Evolutionary conservation across 1,139 yeast species (phyloP).

Genomic region (Kurtzmaniella quercitrusa): DNA sequence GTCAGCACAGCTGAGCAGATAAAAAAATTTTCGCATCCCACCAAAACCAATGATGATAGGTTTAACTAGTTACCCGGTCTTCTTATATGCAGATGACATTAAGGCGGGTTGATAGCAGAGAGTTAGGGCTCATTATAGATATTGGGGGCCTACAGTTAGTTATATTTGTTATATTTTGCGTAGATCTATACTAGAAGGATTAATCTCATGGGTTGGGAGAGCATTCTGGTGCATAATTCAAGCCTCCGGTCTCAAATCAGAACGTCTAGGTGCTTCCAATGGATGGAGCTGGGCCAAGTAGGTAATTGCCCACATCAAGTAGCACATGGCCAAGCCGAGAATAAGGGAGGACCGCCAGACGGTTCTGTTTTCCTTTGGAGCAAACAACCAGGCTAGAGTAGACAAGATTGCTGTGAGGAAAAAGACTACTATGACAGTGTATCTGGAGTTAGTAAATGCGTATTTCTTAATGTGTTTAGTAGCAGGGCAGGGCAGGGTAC

Average conservation of each 20-base stretch:
- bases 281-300: constrained; percentile 78
- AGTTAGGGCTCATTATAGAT: background rate
- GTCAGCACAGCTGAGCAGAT: background rate
- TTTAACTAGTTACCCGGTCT: constrained; percentile 1
- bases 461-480: too few species aligned
- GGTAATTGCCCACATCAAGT: constrained; percentile 92
- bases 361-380: constrained; percentile 56
- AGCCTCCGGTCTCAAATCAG: constrained; percentile 72
- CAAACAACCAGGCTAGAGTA: constrained; percentile 58
- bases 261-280: constrained; percentile 74
- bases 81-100: background rate
- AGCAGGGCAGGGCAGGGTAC: too few species aligned
- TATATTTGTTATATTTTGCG: background rate
- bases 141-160: background rate
- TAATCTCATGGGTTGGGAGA: background rate
- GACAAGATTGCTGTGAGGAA: constrained; percentile 57
- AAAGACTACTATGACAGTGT: constrained; percentile 69
- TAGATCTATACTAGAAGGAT: background rate
- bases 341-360: constrained; percentile 92
- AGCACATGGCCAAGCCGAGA: constrained; percentile 81
- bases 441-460: constrained; percentile 37
- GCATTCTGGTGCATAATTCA: background rate
- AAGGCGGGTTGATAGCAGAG: background rate
- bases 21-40: background rate
- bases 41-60: background rate